Evolutionary conservation across 2,329 filamentous ascomycete genomes (phyloP), one percentile per base, ranked within the genome.

Genomic region (Xylaria multiplex): DNA sequence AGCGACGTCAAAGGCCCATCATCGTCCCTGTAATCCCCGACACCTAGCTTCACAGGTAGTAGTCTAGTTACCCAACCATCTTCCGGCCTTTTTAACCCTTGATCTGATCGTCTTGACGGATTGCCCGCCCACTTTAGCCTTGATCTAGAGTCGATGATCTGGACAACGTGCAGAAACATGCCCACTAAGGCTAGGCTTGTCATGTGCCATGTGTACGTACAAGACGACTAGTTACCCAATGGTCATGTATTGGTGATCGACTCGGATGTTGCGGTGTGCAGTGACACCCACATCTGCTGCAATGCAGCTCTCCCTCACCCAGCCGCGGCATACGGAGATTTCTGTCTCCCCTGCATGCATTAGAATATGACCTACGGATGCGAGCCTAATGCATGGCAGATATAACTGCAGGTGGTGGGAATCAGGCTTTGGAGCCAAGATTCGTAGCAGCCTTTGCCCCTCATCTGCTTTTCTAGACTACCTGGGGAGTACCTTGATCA

Each of bases 311-410:
- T 66, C 27, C 27, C 57, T 63, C 63, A 42, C 48, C 62, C 56
- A 64, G 62, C 43, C 52, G 54, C 61, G 48, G 62, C 61, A 67
- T 2, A 64, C 64, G 66, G 64, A 69, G 60, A 64, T 64, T 64
- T 64, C 57, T 64, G 52, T 50, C 64, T 67, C 57, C 61, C 64
- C 60, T 67, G 66, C 64, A 67, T 69, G 66, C 64, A 59, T 66
- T 61, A 56, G 53, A 68, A 13, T 49, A 66, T 63, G 45, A 66
- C 59, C 54, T 65, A 64, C 54, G 54, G 40, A 61, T 68, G 66
- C 64, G 48, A 59, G 60, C 37, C 64, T 59, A 62, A 62, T 69
- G 66, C 66, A 69, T 59, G 58, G 48, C 49, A 62, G 53, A 67
- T 27, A 61, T 45, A 60, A 59, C 64, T 66, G 61, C 61, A 67